Percentiles rank a stretch among this genome's conserved stretches.
phyloP scores from a whole-genome alignment of 331 rosid genomes.

The Rosa hybrid region DNA sequence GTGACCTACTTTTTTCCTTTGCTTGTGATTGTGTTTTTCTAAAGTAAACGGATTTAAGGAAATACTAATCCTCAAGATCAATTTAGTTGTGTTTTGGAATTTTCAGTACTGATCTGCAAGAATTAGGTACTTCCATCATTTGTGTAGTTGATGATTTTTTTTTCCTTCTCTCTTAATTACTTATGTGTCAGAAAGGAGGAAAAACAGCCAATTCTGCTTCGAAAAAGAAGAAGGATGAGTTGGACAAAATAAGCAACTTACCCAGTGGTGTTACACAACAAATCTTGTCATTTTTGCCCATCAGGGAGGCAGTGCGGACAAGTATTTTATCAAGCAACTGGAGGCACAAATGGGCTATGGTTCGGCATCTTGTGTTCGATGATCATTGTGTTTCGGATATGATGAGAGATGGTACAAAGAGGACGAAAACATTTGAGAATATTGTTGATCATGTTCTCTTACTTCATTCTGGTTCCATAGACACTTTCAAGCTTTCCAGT shows the following conservation, averaged over 20 bases:
- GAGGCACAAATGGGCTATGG: constrained; percentile 52
- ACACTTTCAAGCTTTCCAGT: constrained; percentile 49
- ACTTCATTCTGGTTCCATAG: constrained; percentile 48
- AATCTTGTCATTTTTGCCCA: constrained; percentile 40
- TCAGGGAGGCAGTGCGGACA: constrained; percentile 54
- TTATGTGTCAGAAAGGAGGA: not conserved
- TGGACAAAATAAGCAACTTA: constrained; percentile 48
- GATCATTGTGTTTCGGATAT: constrained; percentile 19
- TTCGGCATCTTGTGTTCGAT: constrained; percentile 53
- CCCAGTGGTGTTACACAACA: constrained; percentile 41
- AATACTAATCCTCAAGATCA: not conserved
- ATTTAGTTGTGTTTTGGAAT: not conserved
- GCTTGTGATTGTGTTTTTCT: not conserved
- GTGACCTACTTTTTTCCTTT: not conserved
- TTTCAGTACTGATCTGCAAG: not conserved
- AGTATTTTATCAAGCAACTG: constrained; percentile 58
- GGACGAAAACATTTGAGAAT: constrained; percentile 14
- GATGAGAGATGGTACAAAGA: not conserved
- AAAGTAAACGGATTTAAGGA: not conserved
- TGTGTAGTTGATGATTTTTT: not conserved
- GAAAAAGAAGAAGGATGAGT: constrained; percentile 15
- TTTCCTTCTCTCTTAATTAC: not conserved
- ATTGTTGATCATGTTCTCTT: constrained; percentile 55
- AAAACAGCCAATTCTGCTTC: not conserved
- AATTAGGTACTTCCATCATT: not conserved